These are phyloP conservation scores for Collariella sp. DNA, from an alignment of 495 filamentous ascomycete genomes.

Conservation along the genomic window DNA sequence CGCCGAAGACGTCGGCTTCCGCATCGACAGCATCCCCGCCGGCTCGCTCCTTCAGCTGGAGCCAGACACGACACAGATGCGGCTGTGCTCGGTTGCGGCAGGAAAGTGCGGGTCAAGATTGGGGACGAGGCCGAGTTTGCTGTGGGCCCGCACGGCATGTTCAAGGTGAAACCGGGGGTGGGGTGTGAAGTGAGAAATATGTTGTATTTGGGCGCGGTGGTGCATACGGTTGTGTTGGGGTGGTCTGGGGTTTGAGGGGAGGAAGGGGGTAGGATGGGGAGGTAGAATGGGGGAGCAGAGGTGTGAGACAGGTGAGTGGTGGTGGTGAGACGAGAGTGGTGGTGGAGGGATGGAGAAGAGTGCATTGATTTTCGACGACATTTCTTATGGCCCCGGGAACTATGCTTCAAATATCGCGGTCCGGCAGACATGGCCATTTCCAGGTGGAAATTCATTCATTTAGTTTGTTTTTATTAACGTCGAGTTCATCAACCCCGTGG, in stretches of 20 bases:
- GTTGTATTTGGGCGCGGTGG: constrained; percentile 28
- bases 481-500: too few species aligned
- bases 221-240: constrained; percentile 26
- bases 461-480: too few species aligned
- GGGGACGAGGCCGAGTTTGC: constrained; percentile 26
- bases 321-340: too few species aligned
- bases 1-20: constrained; percentile 27
- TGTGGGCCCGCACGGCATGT: constrained; percentile 29
- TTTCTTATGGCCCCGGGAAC: too few species aligned
- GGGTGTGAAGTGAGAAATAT: constrained; percentile 20
- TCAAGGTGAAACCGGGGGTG: constrained; percentile 21
- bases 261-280: background rate
- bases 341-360: too few species aligned
- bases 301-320: too few species aligned
- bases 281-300: background rate
- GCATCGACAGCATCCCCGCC: constrained; percentile 25
- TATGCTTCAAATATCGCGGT: too few species aligned
- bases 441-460: too few species aligned
- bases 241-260: background rate
- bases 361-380: too few species aligned
- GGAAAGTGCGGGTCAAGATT: constrained; percentile 28
- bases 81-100: constrained; percentile 27
- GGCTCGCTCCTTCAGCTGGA: constrained; percentile 21
- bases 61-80: constrained; percentile 13
- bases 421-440: too few species aligned